Evolutionary conservation across 2,329 filamentous ascomycete genomes (phyloP), one percentile per base, ranked within the genome.

Genomic region (Botrytis byssoidea): DNA sequence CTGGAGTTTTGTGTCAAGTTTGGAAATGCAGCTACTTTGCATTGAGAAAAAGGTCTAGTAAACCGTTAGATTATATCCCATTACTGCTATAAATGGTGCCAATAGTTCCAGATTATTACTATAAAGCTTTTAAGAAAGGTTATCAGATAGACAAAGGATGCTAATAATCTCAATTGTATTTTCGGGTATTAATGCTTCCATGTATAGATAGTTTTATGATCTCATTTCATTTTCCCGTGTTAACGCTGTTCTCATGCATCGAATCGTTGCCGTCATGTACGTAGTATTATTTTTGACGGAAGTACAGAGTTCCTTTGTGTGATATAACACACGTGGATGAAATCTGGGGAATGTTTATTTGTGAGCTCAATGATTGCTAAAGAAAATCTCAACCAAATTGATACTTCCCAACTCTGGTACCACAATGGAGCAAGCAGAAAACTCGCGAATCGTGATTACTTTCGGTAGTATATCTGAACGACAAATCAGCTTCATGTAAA

Each of bases 391-490:
- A 76, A 78, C 68, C 75, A 75, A 75, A 51, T 46, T 71, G 67
- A 44, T 74, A 70, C 48, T 70, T 74, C 69, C 70, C 25, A 71
- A 44, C 37, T 59, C 51, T 42, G 29, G 55, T 37, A 20, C 22
- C 42, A 69, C 65, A 72, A 57, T 61, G 59, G 46, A 64, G 72
- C 51, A 57, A 57, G 51, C 37, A 74, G 72, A 46, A 71, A 44
- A 57, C 57, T 48, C 40, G 44, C 71, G 42, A 51, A 29, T 32
- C 42, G 57, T 69, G 32, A 69, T 73, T 32, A 88, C 79, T 88
- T 88, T 75, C 87, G 82, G 81, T 89, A 89, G 78, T 88, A 89
- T 77, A 89, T 86, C 87, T 81, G 59, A 66, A 77, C 44, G 29
- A 51, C 71, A 74, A 74, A 76, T 80, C 70, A 80, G 78, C 72